Evolutionary conservation across 129 eudicot species (phyloP).

Genomic region (Flaveria trinervia): DNA sequence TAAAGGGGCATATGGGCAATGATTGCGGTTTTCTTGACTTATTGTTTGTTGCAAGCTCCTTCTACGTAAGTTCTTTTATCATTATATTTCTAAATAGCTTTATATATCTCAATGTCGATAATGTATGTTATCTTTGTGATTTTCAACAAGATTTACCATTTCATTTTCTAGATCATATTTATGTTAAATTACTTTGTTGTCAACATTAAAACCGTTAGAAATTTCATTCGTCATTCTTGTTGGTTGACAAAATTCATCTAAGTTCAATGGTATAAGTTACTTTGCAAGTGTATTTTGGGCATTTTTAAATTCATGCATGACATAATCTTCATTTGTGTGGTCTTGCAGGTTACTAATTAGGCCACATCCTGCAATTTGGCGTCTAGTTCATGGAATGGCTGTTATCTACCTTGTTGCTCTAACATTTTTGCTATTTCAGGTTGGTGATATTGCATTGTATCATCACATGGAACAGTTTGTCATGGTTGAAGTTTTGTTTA

Average conservation of each 20-base stretch:
- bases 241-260: background rate
- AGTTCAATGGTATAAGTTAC: background rate
- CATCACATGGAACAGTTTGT: background rate
- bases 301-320: conserved; percentile 7
- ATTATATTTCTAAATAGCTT: background rate
- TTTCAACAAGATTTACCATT: background rate
- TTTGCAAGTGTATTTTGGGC: background rate
- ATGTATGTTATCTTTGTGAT: background rate
- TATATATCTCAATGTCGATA: background rate
- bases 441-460: conserved; percentile 22
- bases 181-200: background rate
- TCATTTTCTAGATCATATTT: background rate
- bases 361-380: conserved; percentile 99
- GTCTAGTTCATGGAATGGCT: conserved; percentile 97
- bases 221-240: background rate
- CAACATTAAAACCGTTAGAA: background rate
- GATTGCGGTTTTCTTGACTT: conserved; percentile 88
- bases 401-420: conserved; percentile 93
- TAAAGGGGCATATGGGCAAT: conserved; percentile 98
- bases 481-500: background rate
- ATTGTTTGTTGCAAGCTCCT: conserved; percentile 97
- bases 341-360: conserved; percentile 80
- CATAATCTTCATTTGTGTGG: conserved; percentile 11
- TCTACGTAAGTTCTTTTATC: conserved; percentile 70
- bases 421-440: conserved; percentile 98